Evolutionary conservation across 306 rosid species (phyloP).

Genomic region (Rubus idaeus): DNA sequence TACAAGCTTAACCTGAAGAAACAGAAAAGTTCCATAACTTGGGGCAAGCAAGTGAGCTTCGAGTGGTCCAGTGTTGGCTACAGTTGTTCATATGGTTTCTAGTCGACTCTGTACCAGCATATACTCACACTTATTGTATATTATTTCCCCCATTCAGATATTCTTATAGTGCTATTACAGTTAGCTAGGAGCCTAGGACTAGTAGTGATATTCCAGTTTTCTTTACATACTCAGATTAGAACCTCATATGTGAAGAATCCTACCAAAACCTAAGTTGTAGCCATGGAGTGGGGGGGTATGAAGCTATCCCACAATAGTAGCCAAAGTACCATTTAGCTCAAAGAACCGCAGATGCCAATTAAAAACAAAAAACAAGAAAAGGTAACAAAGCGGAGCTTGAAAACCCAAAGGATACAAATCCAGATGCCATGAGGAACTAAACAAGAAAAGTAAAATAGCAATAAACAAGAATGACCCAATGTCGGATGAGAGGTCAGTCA

Average conservation of each 20-base stretch:
- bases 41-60: neutral
- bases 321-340: neutral
- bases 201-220: too few species aligned
- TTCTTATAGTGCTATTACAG: too few species aligned
- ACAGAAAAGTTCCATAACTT: neutral
- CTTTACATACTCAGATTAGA: neutral
- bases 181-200: too few species aligned
- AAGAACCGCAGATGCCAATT: neutral
- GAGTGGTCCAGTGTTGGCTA: neutral
- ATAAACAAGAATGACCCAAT: neutral
- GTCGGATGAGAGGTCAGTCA: neutral
- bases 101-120: neutral
- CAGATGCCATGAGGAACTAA: neutral
- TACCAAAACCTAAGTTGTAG: neutral
- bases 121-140: neutral
- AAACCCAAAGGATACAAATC: neutral
- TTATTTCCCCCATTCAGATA: too few species aligned
- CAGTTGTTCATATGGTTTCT: neutral
- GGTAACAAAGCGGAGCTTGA: neutral
- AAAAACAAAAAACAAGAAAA: neutral
- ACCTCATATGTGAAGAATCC: neutral
- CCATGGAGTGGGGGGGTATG: neutral
- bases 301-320: neutral
- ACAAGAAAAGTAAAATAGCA: conserved; percentile 7
- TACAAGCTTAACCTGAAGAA: neutral